phyloP scores from a whole-genome alignment of 208 protist genomes.

The Crithidia mellificae region DNA sequence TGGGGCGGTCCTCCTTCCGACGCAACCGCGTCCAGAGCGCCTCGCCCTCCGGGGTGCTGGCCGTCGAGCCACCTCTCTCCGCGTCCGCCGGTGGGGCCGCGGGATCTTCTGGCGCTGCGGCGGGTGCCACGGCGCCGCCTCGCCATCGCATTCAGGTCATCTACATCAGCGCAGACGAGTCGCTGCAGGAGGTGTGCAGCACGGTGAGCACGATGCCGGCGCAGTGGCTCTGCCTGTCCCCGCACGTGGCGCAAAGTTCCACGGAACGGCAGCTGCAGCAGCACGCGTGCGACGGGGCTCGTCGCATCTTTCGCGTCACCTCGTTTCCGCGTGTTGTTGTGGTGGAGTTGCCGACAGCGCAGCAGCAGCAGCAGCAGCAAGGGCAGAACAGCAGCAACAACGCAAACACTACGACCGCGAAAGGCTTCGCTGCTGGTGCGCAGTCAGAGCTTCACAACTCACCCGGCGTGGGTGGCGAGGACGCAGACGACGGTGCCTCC shows the following conservation, averaged over 20 bases:
- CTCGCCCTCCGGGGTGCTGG: slow-evolving; percentile 14
- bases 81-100: neutral
- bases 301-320: slow-evolving; percentile 42
- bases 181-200: slow-evolving; percentile 29
- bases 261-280: slow-evolving; percentile 20
- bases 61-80: slow-evolving; percentile 2
- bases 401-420: no score
- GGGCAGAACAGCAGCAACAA: neutral
- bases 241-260: slow-evolving; percentile 10
- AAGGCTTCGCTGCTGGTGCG: no score
- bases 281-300: slow-evolving; percentile 18
- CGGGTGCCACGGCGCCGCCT: neutral
- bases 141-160: slow-evolving; percentile 44
- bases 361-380: neutral
- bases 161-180: slow-evolving; percentile 66
- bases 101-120: neutral
- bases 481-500: slow-evolving; percentile 19
- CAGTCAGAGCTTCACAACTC: no score
- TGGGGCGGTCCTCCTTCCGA: slow-evolving; percentile 1
- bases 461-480: slow-evolving; percentile 9
- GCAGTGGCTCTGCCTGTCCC: slow-evolving; percentile 53
- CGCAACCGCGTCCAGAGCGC: slow-evolving; percentile 11
- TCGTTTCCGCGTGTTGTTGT: slow-evolving; percentile 65
- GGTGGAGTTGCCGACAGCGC: slow-evolving; percentile 26
- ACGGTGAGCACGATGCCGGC: slow-evolving; percentile 44